Base-by-base conservation (phyloP, 75 land plant species). In the Chamaecyparis obtusa region DNA sequence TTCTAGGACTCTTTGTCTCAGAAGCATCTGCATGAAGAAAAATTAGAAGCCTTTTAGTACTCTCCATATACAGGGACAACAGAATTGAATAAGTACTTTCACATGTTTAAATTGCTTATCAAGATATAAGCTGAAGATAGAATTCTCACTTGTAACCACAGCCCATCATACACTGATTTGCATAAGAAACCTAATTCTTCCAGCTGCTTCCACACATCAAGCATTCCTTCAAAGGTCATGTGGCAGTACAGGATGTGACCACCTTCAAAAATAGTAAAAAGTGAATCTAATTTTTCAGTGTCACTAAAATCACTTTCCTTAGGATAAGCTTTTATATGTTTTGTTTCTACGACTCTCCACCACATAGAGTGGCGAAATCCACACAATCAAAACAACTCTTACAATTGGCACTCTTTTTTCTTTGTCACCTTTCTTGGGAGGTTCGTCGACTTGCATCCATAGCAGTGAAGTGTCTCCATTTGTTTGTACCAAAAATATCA, bases 141-240 rank as follows among this genome's bases (percentile, higher is more conserved):
- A 72, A 71, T 86, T n/a, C 92, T 75, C 21, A 98, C 99, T 94
- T 97, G 99, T 78, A 97, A 90, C 99, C 99, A 97, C 57, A 96
- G 92, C 41, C 99, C 95, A 91, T 97, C 99, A 90, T 94, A 94
- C 44, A 94, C 95, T 55, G 99, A 94, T 91, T 94, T 97, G 90
- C 99, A 97, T 85, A 96, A 95, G 83, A 97, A 97, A 15, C 98
- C 98, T 86, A 96, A 90, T 87, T 96, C 99, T 86, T 97, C 99
- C 67, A 97, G 93, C 48, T 93, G 95, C 85, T 91, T 94, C 82
- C 99, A 85, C 74, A 92, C 93, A 90, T 97, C 92, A 39, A 97
- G 86, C 54, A 96, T 91, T 76, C 96, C 99, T 76, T 96, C 98
- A 93, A 97, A 97, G 16, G 94, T 90, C 99, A 97, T 97, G 88